These are phyloP conservation scores for Viridothelium virens DNA, from an alignment of 495 filamentous ascomycete genomes.

Conservation along the genomic window DNA sequence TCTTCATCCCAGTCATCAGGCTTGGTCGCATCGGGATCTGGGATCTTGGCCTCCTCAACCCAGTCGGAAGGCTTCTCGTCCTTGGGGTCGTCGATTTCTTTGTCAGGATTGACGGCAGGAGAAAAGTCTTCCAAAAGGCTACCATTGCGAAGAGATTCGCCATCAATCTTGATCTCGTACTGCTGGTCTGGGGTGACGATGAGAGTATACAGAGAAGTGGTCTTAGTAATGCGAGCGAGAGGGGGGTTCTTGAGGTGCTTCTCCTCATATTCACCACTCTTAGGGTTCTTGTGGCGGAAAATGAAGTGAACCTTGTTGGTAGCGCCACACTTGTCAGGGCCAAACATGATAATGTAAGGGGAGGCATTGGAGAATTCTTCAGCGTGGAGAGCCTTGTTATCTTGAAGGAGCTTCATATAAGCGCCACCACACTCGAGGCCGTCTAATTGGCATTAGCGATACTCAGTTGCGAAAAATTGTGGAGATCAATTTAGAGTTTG, in stretches of 20 bases:
- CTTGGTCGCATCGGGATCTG: constrained; percentile 91
- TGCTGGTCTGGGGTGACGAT: constrained; percentile 94
- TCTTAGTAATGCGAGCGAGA: constrained; percentile 78
- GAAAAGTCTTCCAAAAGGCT: constrained; percentile 91
- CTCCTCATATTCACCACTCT: constrained; percentile 99
- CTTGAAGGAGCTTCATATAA: constrained; percentile 97
- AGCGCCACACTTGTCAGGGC: constrained; percentile 97
- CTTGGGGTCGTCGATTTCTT: constrained; percentile 94
- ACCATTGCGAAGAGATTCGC: constrained; percentile 74
- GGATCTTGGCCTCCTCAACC: constrained; percentile 86
- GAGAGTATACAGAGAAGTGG: constrained; percentile 88
- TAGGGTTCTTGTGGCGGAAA: constrained; percentile 99
- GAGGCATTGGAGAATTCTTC: constrained; percentile 98
- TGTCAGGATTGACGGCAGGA: constrained; percentile 85
- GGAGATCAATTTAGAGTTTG: neutral
- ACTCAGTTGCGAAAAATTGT: neutral
- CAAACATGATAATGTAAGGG: constrained; percentile 99
- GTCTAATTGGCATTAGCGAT: constrained; percentile 45
- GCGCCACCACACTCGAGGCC: constrained; percentile 97
- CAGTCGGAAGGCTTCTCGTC: constrained; percentile 93
- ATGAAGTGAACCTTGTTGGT: constrained; percentile 99
- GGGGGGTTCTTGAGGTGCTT: constrained; percentile 90
- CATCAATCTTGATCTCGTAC: constrained; percentile 83
- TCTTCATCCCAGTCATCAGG: constrained; percentile 99
- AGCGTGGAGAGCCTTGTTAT: constrained; percentile 91